These are phyloP conservation scores for Phytophthora palmivora DNA, from an alignment of 352 stramenopile genomes.

Conservation along the genomic window DNA sequence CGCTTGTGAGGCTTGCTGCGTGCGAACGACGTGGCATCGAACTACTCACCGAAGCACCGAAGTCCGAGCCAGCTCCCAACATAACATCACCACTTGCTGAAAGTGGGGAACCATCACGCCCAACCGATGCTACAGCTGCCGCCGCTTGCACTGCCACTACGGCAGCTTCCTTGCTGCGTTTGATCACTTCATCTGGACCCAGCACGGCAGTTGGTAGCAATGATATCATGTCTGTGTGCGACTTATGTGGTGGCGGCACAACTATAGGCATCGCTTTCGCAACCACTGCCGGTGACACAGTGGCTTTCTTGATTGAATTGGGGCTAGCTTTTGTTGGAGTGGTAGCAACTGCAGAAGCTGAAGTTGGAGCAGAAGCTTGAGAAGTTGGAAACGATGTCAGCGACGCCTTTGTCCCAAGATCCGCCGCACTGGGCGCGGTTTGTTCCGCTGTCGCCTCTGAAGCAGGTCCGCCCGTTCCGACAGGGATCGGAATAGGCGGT, in stretches of 20 bases:
- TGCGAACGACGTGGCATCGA: constrained; percentile 52
- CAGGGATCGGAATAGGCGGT: constrained; percentile 75
- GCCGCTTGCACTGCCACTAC: constrained; percentile 78
- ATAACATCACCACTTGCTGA: constrained; percentile 60
- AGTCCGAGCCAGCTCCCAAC: constrained; percentile 52
- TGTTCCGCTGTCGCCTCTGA: constrained; percentile 11
- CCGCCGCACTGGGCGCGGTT: constrained; percentile 18
- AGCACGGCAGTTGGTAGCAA: constrained; percentile 59
- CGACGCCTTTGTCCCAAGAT: constrained; percentile 39
- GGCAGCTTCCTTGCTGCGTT: constrained; percentile 83
- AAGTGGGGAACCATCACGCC: constrained; percentile 53
- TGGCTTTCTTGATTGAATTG: constrained; percentile 33
- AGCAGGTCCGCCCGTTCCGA: constrained; percentile 13
- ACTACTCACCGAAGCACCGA: constrained; percentile 43
- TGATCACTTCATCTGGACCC: constrained; percentile 86
- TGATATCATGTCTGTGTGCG: constrained; percentile 76
- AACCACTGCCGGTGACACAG: constrained; percentile 16
- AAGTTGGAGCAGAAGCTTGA: constrained; percentile 8
- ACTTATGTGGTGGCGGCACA: constrained; percentile 77
- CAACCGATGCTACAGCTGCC: constrained; percentile 64
- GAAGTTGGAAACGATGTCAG: constrained; percentile 37
- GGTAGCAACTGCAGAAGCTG: constrained; percentile 3
- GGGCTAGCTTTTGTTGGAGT: constrained; percentile 27
- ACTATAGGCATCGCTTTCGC: constrained; percentile 37
- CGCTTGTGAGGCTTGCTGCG: constrained; percentile 41